A percentile compares a stretch with the other conserved stretches of the same genome.
Evolutionary conservation across 148 eudicot genomes (phyloP).

Genomic region (Dianthus caryophyllus): DNA sequence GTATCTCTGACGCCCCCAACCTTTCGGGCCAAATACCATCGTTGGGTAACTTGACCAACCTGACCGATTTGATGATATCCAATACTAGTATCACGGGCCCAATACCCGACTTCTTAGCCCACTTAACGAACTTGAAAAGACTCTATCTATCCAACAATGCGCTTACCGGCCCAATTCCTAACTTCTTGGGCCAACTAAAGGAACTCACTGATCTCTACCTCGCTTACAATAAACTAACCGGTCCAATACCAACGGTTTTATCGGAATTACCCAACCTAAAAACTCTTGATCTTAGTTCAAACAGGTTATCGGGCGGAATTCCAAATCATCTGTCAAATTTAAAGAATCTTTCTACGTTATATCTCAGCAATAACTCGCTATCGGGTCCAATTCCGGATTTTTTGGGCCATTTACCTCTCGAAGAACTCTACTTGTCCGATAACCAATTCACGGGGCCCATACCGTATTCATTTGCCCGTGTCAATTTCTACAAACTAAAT

Average conservation of each 20-base stretch:
- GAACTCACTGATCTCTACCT: constrained; percentile 23
- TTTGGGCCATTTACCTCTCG: constrained; percentile 19
- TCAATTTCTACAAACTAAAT: background rate
- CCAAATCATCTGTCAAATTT: constrained; percentile 1
- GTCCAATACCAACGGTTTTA: constrained; percentile 32
- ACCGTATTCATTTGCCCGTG: constrained; percentile 8
- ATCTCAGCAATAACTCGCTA: constrained; percentile 20
- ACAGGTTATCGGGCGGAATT: constrained; percentile 8
- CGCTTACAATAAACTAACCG: constrained; percentile 35
- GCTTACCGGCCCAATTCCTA: background rate
- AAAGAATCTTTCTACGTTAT: constrained; percentile 4
- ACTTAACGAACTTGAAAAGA: constrained; percentile 15
- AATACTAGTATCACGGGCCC: constrained; percentile 24
- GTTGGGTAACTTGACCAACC: constrained; percentile 27
- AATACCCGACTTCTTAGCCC: constrained; percentile 15
- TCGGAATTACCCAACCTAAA: constrained; percentile 11
- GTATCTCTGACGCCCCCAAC: constrained; percentile 31
- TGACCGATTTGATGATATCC: constrained; percentile 8
- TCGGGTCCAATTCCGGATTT: constrained; percentile 29
- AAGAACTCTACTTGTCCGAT: constrained; percentile 15
- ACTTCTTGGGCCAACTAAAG: constrained; percentile 9
- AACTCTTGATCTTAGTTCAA: constrained; percentile 16
- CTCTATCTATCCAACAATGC: constrained; percentile 29
- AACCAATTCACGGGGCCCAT: constrained; percentile 25
- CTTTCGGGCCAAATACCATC: constrained; percentile 33